Evolutionary conservation across 1,139 yeast genomes (phyloP), one percentile per base, ranked within the genome.

Genomic region (Suhomyces atakaporum): DNA sequence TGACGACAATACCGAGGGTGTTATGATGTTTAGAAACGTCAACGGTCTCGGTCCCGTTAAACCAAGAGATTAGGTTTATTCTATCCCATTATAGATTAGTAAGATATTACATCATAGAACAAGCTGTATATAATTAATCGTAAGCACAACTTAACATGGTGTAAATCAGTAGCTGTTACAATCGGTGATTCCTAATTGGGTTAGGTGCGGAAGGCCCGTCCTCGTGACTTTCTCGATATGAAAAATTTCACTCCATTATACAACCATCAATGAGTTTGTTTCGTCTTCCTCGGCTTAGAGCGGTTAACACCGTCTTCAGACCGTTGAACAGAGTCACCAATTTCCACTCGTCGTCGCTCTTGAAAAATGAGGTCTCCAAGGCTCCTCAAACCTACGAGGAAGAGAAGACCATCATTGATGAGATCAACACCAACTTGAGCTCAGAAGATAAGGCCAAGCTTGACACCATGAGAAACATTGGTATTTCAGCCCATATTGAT

Each of bases 401-500:
- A 49, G 94, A 84, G 54, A 81, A 81, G 57, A 81, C 71, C 26
- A 59, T 79, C 35, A 69, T 84, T 41, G 89, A 83, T 59, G 75
- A 75, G 47, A 73, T 89, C 50, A 66, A 69, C 46, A 58, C 66
- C 9, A 57, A 61, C 13, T 63, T 89, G 45, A 66, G 79, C 5
- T 78, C 73, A n/a, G 67, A 61, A 26, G 98, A 92, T 56, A 42
- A 68, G 13, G 46, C 58, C 11, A 73, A 79, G 27, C 69, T 86
- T 15, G 53, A 65, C 9, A 70, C 75, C 40, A 76, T 90, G 77
- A 77, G 99, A 64, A 92, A 92, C 60, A 92, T 92, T 49, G 99
- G 99, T 63, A 88, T 92, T 43, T 87, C 96, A 12, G 99, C 99
- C 7, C 99, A 92, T 72, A 62, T 85, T 75, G 58, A 90, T 73